Conservation (phyloP, 345 rosid species). For the Corymbia maculata region DNA sequence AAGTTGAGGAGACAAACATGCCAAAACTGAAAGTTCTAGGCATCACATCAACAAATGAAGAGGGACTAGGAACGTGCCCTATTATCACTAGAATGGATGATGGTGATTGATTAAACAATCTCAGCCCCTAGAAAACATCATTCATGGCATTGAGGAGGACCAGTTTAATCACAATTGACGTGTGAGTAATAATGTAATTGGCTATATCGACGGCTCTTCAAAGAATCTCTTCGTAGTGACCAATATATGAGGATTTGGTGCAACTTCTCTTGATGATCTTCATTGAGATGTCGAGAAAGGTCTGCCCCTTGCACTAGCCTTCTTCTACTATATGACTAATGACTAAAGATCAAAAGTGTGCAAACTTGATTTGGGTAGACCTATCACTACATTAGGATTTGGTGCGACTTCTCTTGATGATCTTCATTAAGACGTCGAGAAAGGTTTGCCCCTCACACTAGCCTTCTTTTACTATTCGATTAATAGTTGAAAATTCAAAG, state of each 20-base stretch:
- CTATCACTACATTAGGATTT: no score
- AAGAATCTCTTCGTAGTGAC: neutral
- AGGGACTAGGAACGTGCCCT: neutral
- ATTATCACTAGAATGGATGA: accelerated
- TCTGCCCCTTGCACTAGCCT: no score
- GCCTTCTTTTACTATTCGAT: neutral
- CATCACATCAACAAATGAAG: neutral
- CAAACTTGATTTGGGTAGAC: no score
- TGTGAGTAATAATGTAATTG: neutral
- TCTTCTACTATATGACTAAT: no score
- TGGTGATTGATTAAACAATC: neutral
- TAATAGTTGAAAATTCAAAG: accelerated
- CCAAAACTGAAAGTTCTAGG: no score
- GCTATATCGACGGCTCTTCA: neutral
- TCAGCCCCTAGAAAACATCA: neutral
- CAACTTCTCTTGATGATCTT: no score
- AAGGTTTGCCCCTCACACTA: accelerated
- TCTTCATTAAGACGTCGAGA: neutral
- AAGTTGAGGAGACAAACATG: no score
- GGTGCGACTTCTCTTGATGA: neutral
- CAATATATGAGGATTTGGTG: no score
- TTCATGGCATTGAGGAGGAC: neutral
- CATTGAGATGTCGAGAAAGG: no score
- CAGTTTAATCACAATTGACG: no score
- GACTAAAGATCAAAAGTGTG: no score